These are phyloP conservation scores for Hypocreales sp. DNA, from an alignment of 2,329 filamentous ascomycete species.

Conservation along the genomic window DNA sequence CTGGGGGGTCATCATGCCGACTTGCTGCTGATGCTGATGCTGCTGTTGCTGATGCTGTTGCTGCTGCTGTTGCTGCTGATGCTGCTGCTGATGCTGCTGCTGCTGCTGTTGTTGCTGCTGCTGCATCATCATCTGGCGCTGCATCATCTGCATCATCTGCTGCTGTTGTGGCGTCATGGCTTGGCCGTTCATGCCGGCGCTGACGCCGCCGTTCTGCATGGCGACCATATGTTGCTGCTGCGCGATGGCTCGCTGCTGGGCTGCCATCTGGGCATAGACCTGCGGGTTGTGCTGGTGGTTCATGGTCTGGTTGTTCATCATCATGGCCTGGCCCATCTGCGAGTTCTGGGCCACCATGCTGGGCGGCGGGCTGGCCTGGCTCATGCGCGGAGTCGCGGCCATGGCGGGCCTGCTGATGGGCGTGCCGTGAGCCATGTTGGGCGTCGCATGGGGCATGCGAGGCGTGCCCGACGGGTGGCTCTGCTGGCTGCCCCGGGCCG, in stretches of 20 bases:
- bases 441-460: constrained; percentile 44
- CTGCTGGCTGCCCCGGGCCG: constrained; percentile 48
- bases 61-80: constrained; percentile 12
- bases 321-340: constrained; percentile 35
- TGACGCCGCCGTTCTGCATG: constrained; percentile 21
- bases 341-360: constrained; percentile 41
- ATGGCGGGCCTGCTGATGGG: constrained; percentile 38
- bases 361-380: constrained; percentile 45
- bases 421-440: constrained; percentile 43
- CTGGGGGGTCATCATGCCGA: constrained; percentile 23
- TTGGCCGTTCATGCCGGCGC: constrained; percentile 19
- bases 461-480: constrained; percentile 50
- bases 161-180: constrained; percentile 21
- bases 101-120: constrained; percentile 22
- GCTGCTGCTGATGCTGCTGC: constrained; percentile 16
- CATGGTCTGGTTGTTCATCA: constrained; percentile 34
- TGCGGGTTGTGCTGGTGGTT: constrained; percentile 21
- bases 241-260: constrained; percentile 29
- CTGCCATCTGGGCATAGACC: constrained; percentile 28
- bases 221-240: constrained; percentile 29
- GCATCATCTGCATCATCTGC: constrained; percentile 21
- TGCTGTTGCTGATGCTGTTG: constrained; percentile 14
- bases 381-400: constrained; percentile 44
- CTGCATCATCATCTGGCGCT: constrained; percentile 21
- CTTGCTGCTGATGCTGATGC: constrained; percentile 15